These are phyloP conservation scores for Aspergillus egyptiacus DNA, from an alignment of 495 filamentous ascomycete genomes.

Conservation along the genomic window DNA sequence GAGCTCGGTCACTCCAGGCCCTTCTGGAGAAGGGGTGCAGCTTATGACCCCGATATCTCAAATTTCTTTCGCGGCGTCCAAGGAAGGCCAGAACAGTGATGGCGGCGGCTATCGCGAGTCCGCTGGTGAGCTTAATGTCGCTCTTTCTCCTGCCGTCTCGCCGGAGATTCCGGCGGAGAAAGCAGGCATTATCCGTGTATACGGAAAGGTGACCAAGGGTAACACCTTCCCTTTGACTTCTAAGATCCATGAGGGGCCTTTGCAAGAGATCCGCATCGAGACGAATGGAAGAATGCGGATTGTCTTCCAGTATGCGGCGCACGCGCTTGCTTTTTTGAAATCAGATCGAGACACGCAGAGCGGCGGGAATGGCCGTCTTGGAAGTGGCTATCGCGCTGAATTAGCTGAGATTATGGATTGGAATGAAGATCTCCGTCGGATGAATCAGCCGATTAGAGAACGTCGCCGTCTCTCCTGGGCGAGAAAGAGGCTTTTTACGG, in stretches of 20 bases:
- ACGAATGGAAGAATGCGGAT: slow-evolving; percentile 19
- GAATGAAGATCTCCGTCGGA: slow-evolving; percentile 28
- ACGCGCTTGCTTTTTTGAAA: slow-evolving; percentile 27
- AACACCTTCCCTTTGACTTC: slow-evolving; percentile 23
- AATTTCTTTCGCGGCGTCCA: slow-evolving; percentile 14
- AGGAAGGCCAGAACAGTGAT: slow-evolving; percentile 17
- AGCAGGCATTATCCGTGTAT: slow-evolving; percentile 25
- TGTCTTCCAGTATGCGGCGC: slow-evolving; percentile 27
- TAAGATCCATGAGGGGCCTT: slow-evolving; percentile 30
- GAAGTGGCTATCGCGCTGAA: slow-evolving; percentile 22
- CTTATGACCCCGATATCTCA: slow-evolving; percentile 17
- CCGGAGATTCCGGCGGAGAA: slow-evolving; percentile 21
- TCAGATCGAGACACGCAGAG: slow-evolving; percentile 23
- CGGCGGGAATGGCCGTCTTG: slow-evolving; percentile 27
- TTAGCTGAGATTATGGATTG: slow-evolving; percentile 25
- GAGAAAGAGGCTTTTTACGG: slow-evolving; percentile 28
- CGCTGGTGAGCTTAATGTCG: neutral
- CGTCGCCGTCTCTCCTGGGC: slow-evolving; percentile 35
- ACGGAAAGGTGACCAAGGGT: slow-evolving; percentile 16
- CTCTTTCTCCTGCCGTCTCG: neutral
- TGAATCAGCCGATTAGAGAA: slow-evolving; percentile 32
- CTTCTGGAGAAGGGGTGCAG: slow-evolving; percentile 9
- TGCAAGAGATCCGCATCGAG: slow-evolving; percentile 26
- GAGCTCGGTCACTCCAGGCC: slow-evolving; percentile 1
- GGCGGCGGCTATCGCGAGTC: slow-evolving; percentile 10